Evolutionary conservation across 2,329 filamentous ascomycete species (phyloP).

Genomic region (Corinectria fuckeliana): DNA sequence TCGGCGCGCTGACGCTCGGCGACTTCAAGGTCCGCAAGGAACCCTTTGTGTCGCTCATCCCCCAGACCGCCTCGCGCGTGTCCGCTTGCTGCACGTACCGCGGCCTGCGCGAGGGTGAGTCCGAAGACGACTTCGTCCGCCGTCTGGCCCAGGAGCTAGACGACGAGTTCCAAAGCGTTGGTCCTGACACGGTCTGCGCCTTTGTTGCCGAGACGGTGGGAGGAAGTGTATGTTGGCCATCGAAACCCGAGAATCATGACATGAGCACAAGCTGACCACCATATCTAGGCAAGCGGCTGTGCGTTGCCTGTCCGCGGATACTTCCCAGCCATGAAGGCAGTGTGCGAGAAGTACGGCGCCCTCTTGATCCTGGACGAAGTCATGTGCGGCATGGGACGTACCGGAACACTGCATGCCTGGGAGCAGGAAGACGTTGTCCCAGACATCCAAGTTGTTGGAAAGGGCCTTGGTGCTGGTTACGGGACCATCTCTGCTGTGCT

Average conservation of each 20-base stretch:
- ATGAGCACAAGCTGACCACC: background rate
- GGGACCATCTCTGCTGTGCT: constrained; percentile 26
- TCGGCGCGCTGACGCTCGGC: constrained; percentile 26
- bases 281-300: constrained; percentile 27
- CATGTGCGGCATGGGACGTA: constrained; percentile 72
- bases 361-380: constrained; percentile 65
- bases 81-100: constrained; percentile 29
- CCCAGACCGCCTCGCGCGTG: constrained; percentile 22
- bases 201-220: constrained; percentile 58
- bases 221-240: constrained; percentile 24
- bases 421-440: constrained; percentile 64
- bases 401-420: constrained; percentile 68
- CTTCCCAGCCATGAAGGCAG: constrained; percentile 51
- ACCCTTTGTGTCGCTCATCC: constrained; percentile 25
- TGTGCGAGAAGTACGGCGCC: constrained; percentile 62
- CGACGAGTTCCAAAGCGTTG: constrained; percentile 52
- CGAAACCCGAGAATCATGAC: accelerated
- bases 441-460: constrained; percentile 71
- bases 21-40: constrained; percentile 33
- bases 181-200: constrained; percentile 53
- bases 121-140: constrained; percentile 47
- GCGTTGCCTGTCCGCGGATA: constrained; percentile 22
- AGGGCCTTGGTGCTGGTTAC: constrained; percentile 59
- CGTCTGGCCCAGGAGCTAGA: constrained; percentile 54
- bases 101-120: constrained; percentile 39